phyloP scores from a whole-genome alignment of 768 basidiomycete genomes.

The Paxillus involutus region DNA sequence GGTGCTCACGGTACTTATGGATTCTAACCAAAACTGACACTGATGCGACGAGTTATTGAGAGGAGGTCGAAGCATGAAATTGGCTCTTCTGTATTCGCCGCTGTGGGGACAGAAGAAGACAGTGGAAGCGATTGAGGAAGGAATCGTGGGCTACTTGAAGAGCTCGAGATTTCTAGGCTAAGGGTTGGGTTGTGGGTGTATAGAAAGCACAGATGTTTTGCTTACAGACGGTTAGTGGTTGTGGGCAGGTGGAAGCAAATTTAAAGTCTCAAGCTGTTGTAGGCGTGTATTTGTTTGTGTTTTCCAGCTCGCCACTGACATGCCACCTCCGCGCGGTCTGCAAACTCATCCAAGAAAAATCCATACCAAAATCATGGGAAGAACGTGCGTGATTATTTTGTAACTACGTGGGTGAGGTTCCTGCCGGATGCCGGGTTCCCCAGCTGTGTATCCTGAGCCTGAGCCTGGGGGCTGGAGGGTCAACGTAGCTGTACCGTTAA shows the following conservation, averaged over 20 bases:
- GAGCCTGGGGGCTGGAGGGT: too few relatives aligned
- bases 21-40: conserved; percentile 52
- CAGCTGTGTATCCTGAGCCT: too few relatives aligned
- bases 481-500: too few relatives aligned
- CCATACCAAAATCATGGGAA: too few relatives aligned
- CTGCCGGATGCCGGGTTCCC: too few relatives aligned
- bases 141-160: conserved; percentile 26
- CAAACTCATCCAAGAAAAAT: too few relatives aligned
- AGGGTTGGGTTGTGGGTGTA: conserved; percentile 8
- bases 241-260: conserved; percentile 14
- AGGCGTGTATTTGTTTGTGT: conserved; percentile 25
- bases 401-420: too few relatives aligned
- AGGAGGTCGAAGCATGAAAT: conserved; percentile 92
- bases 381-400: too few relatives aligned
- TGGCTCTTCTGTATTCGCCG: conserved; percentile 33
- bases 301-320: neutral
- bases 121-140: conserved; percentile 18
- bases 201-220: neutral
- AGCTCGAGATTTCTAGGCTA: neutral
- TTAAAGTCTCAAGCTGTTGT: conserved; percentile 18
- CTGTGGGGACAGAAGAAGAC: conserved; percentile 32
- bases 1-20: conserved; percentile 51
- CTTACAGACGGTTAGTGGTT: neutral
- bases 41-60: conserved; percentile 69
- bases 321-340: too few relatives aligned